Evolutionary conservation across 2,329 filamentous ascomycete species (phyloP), one percentile per base, ranked within the genome.

Genomic region (Thielaviopsis populi): DNA sequence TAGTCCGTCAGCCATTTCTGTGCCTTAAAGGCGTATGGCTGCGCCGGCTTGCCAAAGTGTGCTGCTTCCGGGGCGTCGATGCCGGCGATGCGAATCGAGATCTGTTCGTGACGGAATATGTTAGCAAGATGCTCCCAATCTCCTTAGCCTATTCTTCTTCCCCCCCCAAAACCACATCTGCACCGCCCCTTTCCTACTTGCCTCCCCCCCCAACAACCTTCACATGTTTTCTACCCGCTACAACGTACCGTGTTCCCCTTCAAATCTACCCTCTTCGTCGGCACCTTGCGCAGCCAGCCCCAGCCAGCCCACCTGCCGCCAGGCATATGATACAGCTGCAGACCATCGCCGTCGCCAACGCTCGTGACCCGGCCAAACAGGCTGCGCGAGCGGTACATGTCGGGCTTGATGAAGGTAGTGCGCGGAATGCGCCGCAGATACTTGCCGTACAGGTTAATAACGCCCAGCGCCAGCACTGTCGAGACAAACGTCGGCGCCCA

Each of bases 261-360:
- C 67, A 96, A 75, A 37, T 84, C 81, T 65, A 85, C 82, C 71
- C 81, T 86, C 65, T 80, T 83, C 13, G 76, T 79, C 0, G 91
- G 91, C 6, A 96, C 80, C 65, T 75, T 85, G 70, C 90, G 86
- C 68, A 94, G 71, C 90, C 89, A 95, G n/a, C 88, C 91, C 94
- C 94, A 99, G 62, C 94, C 94, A 11, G 87, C 81, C 61, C 91
- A 74, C 68, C 85, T 81, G 11, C 94, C 94, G n/a, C 92, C 92
- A 0, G 94, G 94, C 0, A 91, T 97, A 73, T 99, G 94, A 73
- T 87, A 99, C 59, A 99, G 74, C 69, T 94, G 87, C 73, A 99
- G 96, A 72, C 92, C 92, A 74, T 99, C 94, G 3, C 91, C 95
- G 79, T 99, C 94, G 50, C 95, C 94, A 27, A 99, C 94, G 69